Evolutionary conservation across 768 basidiomycete genomes (phyloP).

Genomic region (Lyophyllum semitale): DNA sequence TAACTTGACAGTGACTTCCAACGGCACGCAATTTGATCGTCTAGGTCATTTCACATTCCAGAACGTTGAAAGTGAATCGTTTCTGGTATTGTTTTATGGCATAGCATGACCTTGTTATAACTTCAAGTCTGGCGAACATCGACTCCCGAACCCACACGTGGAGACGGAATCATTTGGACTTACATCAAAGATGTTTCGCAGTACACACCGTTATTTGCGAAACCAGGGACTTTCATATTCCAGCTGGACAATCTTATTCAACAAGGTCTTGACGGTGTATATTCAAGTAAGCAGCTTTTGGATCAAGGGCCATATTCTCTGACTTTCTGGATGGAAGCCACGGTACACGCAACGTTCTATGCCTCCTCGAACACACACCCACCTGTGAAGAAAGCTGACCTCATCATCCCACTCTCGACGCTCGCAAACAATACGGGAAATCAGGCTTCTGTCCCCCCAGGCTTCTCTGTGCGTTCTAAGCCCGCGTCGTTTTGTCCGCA

Average conservation of each 20-base stretch:
- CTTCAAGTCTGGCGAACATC: constrained; percentile 74
- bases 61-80: constrained; percentile 68
- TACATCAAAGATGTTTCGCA: constrained; percentile 75
- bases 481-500: not conserved
- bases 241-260: constrained; percentile 73
- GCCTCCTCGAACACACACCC: constrained; percentile 57
- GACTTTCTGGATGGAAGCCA: constrained; percentile 40
- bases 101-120: not conserved
- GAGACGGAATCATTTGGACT: constrained; percentile 78
- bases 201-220: constrained; percentile 69
- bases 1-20: constrained; percentile 77
- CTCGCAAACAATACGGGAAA: constrained; percentile 64
- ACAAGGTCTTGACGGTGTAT: constrained; percentile 60
- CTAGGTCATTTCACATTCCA: constrained; percentile 75
- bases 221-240: constrained; percentile 68
- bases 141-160: constrained; percentile 70
- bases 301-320: not conserved
- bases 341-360: constrained; percentile 72
- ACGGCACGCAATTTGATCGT: constrained; percentile 77
- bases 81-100: not conserved
- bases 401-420: constrained; percentile 73
- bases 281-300: constrained; percentile 53
- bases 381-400: constrained; percentile 58
- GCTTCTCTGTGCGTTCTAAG: constrained; percentile 53
- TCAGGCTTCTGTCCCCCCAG: constrained; percentile 75